These are phyloP conservation scores for Thymus mandschuricus DNA, from an alignment of 257 asterid species.

Conservation along the genomic window DNA sequence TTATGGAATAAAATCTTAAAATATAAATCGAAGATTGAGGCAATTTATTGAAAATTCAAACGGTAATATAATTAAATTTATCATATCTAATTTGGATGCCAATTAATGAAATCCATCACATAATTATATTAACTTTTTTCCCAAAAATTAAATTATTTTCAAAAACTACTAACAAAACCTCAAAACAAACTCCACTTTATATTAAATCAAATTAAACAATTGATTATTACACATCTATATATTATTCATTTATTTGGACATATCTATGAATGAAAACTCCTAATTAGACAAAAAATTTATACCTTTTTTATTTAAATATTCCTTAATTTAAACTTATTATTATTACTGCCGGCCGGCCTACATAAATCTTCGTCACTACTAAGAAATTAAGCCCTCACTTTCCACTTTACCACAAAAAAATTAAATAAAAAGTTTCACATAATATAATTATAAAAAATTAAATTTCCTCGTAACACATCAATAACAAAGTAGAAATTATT, in stretches of 20 bases:
- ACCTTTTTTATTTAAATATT: not conserved
- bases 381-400: not conserved
- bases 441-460: too few species aligned
- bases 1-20: not conserved
- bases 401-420: conserved; percentile 18
- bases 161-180: not conserved
- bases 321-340: conserved; percentile 14
- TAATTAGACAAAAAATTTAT: not conserved
- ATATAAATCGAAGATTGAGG: not conserved
- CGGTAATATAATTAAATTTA: not conserved
- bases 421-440: not conserved
- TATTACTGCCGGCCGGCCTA: conserved; percentile 31
- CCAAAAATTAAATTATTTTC: too few species aligned
- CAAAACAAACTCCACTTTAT: too few species aligned
- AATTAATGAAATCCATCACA: too few species aligned
- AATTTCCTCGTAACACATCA: conserved; percentile 29
- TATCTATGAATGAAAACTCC: not conserved
- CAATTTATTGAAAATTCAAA: not conserved
- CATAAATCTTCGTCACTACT: not conserved
- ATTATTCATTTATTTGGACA: not conserved
- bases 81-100: not conserved
- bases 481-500: conserved; percentile 6
- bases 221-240: not conserved
- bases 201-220: too few species aligned
- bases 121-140: not conserved